Conservation (phyloP, 176 grass and related monocot species). For the Oryza brachyantha region DNA sequence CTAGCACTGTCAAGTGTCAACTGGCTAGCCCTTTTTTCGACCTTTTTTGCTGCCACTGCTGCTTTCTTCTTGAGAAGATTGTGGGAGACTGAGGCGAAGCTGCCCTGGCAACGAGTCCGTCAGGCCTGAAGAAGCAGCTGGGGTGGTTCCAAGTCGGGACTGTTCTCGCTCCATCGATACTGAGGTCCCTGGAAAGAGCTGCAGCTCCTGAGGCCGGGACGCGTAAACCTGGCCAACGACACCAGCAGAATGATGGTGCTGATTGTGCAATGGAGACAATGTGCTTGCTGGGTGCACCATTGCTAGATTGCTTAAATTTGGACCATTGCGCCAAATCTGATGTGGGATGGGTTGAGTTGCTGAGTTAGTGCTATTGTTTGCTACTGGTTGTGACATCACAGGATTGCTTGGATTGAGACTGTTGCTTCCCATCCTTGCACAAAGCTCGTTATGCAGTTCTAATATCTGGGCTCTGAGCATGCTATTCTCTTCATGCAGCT, state of each 20-base stretch:
- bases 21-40: neutral
- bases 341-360: conserved; percentile 5
- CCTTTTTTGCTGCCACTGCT: conserved; percentile 23
- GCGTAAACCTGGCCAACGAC: conserved; percentile 11
- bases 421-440: conserved; percentile 31
- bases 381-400: conserved; percentile 9
- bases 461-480: conserved; percentile 45
- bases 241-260: conserved; percentile 31
- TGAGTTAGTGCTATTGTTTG: conserved; percentile 8
- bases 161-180: neutral
- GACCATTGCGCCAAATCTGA: conserved; percentile 28
- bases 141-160: conserved; percentile 17
- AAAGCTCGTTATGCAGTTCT: conserved; percentile 52
- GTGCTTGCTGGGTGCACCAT: neutral
- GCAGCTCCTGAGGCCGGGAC: conserved; percentile 48
- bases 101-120: conserved; percentile 49
- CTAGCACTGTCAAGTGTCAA: neutral
- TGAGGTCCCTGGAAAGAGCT: conserved; percentile 58
- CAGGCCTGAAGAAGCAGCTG: conserved; percentile 25
- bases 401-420: conserved; percentile 19
- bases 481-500: conserved; percentile 67
- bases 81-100: conserved; percentile 42
- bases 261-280: neutral
- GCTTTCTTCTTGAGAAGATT: conserved; percentile 38
- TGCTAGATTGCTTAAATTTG: conserved; percentile 11